phyloP scores from a whole-genome alignment of 2,329 filamentous ascomycete genomes.

The Penicillium sp. region DNA sequence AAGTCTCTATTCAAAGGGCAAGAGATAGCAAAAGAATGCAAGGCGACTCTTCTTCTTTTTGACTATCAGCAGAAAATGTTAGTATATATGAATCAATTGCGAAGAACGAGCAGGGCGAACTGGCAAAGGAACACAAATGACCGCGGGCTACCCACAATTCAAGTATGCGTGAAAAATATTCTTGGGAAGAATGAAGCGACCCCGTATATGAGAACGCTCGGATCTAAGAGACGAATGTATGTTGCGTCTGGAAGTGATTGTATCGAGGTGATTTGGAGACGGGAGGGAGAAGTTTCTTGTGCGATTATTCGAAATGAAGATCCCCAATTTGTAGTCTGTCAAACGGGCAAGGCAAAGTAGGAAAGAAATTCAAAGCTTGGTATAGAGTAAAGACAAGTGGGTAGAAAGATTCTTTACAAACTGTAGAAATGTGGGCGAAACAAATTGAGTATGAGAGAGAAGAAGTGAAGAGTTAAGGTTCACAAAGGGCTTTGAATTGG shows the following conservation, averaged over 20 bases:
- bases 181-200: conserved; percentile 6
- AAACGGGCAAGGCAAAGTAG: conserved; percentile 20
- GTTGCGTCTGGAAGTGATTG: conserved; percentile 27
- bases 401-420: conserved; percentile 6
- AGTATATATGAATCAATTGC: conserved; percentile 17
- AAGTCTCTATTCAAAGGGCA: conserved; percentile 25
- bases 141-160: conserved; percentile 14
- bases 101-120: conserved; percentile 4
- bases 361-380: conserved; percentile 19
- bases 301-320: conserved; percentile 28
- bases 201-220: conserved; percentile 3
- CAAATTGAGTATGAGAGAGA: conserved; percentile 14
- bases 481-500: conserved; percentile 20
- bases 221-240: conserved; percentile 25
- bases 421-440: conserved; percentile 8
- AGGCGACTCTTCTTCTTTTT: conserved; percentile 28
- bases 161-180: conserved; percentile 18
- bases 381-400: conserved; percentile 7
- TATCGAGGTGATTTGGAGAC: conserved; percentile 14
- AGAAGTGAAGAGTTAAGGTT: conserved; percentile 18
- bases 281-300: conserved; percentile 33
- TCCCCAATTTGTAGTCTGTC: conserved; percentile 13
- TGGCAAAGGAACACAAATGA: conserved; percentile 6
- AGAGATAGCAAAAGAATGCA: conserved; percentile 25
- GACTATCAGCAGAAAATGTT: conserved; percentile 26